phyloP scores from a whole-genome alignment of 306 rosid genomes.

The Corylus heterophylla region DNA sequence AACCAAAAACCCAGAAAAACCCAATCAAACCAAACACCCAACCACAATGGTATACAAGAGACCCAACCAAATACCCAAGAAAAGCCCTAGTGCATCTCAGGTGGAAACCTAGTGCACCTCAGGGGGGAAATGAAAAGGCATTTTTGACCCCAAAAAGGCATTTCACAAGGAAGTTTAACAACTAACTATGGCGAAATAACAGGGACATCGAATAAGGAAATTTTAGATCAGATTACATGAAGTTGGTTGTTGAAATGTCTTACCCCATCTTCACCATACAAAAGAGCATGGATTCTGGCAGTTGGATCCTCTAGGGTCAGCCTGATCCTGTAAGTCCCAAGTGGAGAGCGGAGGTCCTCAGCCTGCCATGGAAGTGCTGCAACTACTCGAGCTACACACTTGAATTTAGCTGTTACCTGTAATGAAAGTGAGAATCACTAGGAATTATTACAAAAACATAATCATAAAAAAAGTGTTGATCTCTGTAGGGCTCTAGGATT shows the following conservation, averaged over 20 bases:
- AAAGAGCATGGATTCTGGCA: slow-evolving; percentile 65
- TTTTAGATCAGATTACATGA: background rate
- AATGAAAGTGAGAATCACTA: background rate
- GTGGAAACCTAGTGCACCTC: too few species aligned
- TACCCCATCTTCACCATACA: slow-evolving; percentile 67
- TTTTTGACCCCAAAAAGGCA: background rate
- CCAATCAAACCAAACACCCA: too few species aligned
- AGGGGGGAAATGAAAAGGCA: too few species aligned
- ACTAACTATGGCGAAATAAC: background rate
- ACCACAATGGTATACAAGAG: too few species aligned
- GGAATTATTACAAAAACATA: background rate
- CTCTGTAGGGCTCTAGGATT: background rate
- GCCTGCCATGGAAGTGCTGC: slow-evolving; percentile 50
- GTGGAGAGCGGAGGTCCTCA: slow-evolving; percentile 28
- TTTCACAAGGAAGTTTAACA: background rate
- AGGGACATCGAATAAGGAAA: background rate
- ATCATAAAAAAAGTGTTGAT: background rate
- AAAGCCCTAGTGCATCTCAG: too few species aligned
- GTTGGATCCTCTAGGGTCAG: slow-evolving; percentile 80
- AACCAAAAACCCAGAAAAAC: too few species aligned
- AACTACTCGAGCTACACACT: slow-evolving; percentile 62
- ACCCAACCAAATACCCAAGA: too few species aligned
- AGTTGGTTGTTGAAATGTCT: slow-evolving; percentile 3
- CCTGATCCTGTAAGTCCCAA: slow-evolving; percentile 43
- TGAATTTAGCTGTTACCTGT: slow-evolving; percentile 62